Evolutionary conservation across 306 rosid genomes (phyloP).

Genomic region (Malus asiatica): DNA sequence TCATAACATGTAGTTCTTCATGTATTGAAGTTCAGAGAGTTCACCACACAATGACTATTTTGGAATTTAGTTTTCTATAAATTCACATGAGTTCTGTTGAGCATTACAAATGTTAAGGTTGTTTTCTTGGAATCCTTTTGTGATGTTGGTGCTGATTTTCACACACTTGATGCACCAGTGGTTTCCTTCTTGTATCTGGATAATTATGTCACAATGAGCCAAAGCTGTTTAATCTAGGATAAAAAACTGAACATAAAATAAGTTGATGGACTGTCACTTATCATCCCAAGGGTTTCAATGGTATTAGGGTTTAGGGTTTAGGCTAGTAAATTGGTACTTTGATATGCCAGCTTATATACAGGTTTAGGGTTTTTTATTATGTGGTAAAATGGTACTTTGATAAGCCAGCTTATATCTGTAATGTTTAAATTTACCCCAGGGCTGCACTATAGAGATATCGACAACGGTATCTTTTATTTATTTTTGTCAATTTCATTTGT

Average conservation of each 20-base stretch:
- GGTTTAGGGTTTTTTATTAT: neutral
- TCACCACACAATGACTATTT: neutral
- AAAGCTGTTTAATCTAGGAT: neutral
- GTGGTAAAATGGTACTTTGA: neutral
- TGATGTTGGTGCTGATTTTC: neutral
- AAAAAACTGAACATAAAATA: neutral
- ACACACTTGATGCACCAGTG: neutral
- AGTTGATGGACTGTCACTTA: neutral
- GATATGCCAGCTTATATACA: neutral
- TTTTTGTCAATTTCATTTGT: too few species aligned
- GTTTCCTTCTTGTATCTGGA: neutral
- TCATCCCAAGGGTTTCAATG: neutral
- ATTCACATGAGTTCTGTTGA: neutral
- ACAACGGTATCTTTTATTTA: neutral
- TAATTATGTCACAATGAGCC: neutral
- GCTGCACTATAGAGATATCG: neutral
- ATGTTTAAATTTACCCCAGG: neutral
- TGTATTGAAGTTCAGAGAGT: neutral
- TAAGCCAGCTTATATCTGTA: too few species aligned
- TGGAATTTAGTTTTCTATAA: neutral
- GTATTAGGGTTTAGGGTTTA: neutral
- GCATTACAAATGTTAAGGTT: neutral
- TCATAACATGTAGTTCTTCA: neutral
- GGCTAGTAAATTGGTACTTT: neutral
- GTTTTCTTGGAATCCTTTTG: neutral